Base-by-base conservation (phyloP, 129 eudicot species). In the Daucus carota region DNA sequence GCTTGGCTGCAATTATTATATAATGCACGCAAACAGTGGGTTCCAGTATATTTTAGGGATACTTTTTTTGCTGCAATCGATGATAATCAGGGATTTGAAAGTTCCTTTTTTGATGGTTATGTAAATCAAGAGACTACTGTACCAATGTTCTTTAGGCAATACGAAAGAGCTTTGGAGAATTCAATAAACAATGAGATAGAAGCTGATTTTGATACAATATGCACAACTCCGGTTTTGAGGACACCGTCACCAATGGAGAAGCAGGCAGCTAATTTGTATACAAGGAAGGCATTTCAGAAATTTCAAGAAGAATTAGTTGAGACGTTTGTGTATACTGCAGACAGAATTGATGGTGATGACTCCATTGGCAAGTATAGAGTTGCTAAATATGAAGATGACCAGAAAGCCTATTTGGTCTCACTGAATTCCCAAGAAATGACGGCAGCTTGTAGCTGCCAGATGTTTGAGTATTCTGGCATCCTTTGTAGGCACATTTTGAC, bases 191-290 rank as follows among this genome's bases (percentile, higher is more conserved):
- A 86, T 83, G 96, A 92, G 88, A 82, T 82, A 46, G 96, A 86
- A 83, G 90, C 92, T 1, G 98, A 92, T 88, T 90, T 86, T 43
- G 94, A 92, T 73, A 90, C 98, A 22, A 78, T 83, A 62, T 86
- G 85, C 77, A 85, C 85, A 69, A 83, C 89, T 8, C 96, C 98
- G 12, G 82, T 82, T 38, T 84, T 92, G 84, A 86, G 85, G 85
- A 92, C 98, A 42, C 98, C 96, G 22, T 92, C 98, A 33, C 98
- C 98, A 11, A 92, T 92, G 98, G 98, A 92, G 80, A 92, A 92
- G 81, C 98, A 92, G 75, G 93, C 94, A 68, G 98, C 98, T 77
- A 84, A 71, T 84, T 72, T 90, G 18, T 92, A 90, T 67, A 90
- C 96, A 43, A 86, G 81, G 83, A 90, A 85, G 66, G 82, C 90